Evolutionary conservation across 1,284 basidiomycete species (phyloP).

Genomic region (Athelia sp.): DNA sequence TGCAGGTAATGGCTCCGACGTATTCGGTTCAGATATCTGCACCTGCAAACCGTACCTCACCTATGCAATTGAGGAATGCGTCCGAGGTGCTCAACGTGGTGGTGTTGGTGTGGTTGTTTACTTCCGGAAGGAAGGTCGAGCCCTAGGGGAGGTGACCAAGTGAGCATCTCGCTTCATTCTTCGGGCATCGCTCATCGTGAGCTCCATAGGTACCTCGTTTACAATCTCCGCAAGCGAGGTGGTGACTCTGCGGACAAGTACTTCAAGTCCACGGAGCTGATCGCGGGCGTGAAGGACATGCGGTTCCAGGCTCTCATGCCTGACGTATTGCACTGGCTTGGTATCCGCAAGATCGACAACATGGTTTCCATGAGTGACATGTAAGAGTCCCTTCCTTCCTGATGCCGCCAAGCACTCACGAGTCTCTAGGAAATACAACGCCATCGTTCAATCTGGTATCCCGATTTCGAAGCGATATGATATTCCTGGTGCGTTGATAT

Average conservation of each 20-base stretch:
- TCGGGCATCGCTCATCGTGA: slow-evolving; percentile 1
- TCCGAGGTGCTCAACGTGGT: slow-evolving; percentile 80
- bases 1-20: slow-evolving; percentile 76
- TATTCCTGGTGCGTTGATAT: slow-evolving; percentile 54
- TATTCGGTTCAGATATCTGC: slow-evolving; percentile 91
- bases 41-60: slow-evolving; percentile 93
- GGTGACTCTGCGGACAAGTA: slow-evolving; percentile 91
- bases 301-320: slow-evolving; percentile 96
- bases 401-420: neutral
- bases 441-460: slow-evolving; percentile 86
- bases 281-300: slow-evolving; percentile 96
- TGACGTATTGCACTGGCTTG: slow-evolving; percentile 93
- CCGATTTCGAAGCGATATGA: slow-evolving; percentile 81
- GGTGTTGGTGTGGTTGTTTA: slow-evolving; percentile 93
- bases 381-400: slow-evolving; percentile 30
- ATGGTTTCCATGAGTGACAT: slow-evolving; percentile 94
- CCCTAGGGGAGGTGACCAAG: slow-evolving; percentile 91
- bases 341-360: slow-evolving; percentile 83
- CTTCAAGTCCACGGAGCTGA: slow-evolving; percentile 90
- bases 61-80: slow-evolving; percentile 92
- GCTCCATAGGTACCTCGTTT: slow-evolving; percentile 70
- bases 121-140: slow-evolving; percentile 92
- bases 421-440: slow-evolving; percentile 81
- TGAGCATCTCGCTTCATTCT: slow-evolving; percentile 25
- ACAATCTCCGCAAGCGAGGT: slow-evolving; percentile 93